These are phyloP conservation scores for Daldinia bambusicola DNA, from an alignment of 495 filamentous ascomycete genomes.

Conservation along the genomic window DNA sequence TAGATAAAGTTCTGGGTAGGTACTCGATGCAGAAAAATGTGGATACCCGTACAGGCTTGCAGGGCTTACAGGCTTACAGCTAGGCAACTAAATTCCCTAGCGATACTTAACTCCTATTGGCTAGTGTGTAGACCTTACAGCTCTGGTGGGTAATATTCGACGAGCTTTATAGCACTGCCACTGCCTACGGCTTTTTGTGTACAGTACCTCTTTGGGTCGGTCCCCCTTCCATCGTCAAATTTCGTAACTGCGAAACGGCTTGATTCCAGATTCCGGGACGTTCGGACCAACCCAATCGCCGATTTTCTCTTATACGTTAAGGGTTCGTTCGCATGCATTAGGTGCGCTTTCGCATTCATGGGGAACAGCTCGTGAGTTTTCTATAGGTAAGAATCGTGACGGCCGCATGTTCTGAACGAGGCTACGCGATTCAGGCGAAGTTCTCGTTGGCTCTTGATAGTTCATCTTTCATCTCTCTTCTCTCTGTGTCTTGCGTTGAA, in stretches of 20 bases:
- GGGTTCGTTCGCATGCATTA: too few relatives aligned
- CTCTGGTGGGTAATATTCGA: background rate
- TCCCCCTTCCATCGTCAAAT: background rate
- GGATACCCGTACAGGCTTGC: too few relatives aligned
- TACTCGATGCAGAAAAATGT: background rate
- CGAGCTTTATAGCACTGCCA: conserved; percentile 14
- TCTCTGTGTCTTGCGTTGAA: too few relatives aligned
- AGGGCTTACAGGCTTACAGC: background rate
- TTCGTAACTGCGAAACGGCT: background rate
- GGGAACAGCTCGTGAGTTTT: background rate
- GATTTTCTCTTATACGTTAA: background rate
- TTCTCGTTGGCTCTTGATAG: background rate
- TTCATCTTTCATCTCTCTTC: too few relatives aligned
- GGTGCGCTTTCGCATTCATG: background rate
- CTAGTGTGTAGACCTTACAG: background rate
- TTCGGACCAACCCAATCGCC: conserved; percentile 6
- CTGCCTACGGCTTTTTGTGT: conserved; percentile 3
- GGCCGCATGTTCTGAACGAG: background rate
- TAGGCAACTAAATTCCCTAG: background rate
- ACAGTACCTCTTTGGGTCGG: background rate
- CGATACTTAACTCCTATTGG: background rate
- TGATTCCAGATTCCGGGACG: background rate
- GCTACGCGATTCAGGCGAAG: background rate
- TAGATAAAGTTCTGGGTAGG: background rate
- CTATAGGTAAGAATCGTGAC: background rate